These are phyloP conservation scores for Paramyrothecium sp. DNA, from an alignment of 2,329 filamentous ascomycete genomes.

Conservation along the genomic window DNA sequence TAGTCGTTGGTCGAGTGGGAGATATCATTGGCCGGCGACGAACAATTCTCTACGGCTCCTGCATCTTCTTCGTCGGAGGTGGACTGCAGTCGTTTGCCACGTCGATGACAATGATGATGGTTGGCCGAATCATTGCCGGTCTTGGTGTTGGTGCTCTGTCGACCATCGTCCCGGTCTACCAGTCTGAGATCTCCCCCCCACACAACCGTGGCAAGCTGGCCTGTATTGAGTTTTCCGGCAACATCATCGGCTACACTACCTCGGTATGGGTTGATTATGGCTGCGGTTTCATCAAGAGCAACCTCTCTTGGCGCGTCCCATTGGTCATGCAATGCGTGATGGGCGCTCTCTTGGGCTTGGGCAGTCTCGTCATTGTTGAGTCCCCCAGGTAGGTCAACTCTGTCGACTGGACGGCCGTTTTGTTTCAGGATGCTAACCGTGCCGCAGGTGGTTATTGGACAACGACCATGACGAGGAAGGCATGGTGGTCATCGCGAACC, in stretches of 20 bases:
- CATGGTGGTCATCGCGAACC: slow-evolving; percentile 95
- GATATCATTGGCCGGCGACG: slow-evolving; percentile 86
- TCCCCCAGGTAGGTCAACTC: slow-evolving; percentile 72
- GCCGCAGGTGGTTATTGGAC: slow-evolving; percentile 85
- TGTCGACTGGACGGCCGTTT: no score
- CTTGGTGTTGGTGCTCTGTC: slow-evolving; percentile 85
- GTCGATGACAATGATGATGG: slow-evolving; percentile 86
- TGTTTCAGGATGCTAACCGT: slow-evolving; percentile 22
- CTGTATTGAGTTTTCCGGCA: slow-evolving; percentile 97
- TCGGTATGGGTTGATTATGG: slow-evolving; percentile 99
- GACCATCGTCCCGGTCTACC: slow-evolving; percentile 90
- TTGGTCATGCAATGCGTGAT: slow-evolving; percentile 92
- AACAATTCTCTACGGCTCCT: slow-evolving; percentile 91
- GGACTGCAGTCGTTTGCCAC: slow-evolving; percentile 79
- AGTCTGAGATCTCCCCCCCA: slow-evolving; percentile 92
- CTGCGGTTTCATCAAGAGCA: slow-evolving; percentile 81
- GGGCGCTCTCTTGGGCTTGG: slow-evolving; percentile 80
- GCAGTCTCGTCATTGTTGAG: slow-evolving; percentile 92
- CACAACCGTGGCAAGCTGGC: slow-evolving; percentile 95
- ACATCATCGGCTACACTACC: slow-evolving; percentile 92
- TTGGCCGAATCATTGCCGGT: slow-evolving; percentile 80
- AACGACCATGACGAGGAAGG: slow-evolving; percentile 98
- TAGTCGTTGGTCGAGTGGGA: slow-evolving; percentile 83
- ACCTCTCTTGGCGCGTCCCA: slow-evolving; percentile 89
- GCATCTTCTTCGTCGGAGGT: slow-evolving; percentile 83